A percentile compares a stretch with the other conserved stretches of the same genome.
These are phyloP conservation scores for Lyophyllum decastes DNA, from an alignment of 768 basidiomycete genomes.

Conservation along the genomic window DNA sequence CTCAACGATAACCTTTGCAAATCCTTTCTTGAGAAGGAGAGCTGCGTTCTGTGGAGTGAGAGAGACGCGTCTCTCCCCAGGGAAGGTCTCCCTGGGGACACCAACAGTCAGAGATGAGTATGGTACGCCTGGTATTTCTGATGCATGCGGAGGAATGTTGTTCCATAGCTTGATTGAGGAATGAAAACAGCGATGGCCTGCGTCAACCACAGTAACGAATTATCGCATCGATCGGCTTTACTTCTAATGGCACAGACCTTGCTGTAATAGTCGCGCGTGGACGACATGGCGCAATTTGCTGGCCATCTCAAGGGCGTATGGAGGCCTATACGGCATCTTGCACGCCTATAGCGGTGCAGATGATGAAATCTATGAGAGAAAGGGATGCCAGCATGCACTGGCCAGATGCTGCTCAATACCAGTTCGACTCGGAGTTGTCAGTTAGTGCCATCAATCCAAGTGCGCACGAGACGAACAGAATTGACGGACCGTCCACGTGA, in stretches of 20 bases:
- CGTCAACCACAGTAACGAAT: not conserved
- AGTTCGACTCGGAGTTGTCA: not conserved
- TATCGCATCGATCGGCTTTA: conserved; percentile 2
- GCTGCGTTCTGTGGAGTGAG: conserved; percentile 80
- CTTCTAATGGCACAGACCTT: conserved; percentile 17
- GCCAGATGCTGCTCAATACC: not conserved
- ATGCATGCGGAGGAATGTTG: conserved; percentile 27
- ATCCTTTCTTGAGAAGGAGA: conserved; percentile 81
- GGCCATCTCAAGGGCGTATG: conserved; percentile 26
- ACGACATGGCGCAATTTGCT: conserved; percentile 23
- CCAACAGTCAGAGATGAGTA: conserved; percentile 78
- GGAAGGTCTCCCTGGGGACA: conserved; percentile 75
- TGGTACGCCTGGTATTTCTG: conserved; percentile 42
- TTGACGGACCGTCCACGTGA: conserved; percentile 8
- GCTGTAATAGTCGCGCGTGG: conserved; percentile 6
- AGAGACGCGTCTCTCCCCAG: conserved; percentile 78
- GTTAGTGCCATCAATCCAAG: too few species aligned
- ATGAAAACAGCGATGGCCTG: conserved; percentile 36
- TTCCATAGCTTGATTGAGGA: conserved; percentile 26
- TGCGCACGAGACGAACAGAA: not conserved
- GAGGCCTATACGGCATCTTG: conserved; percentile 34
- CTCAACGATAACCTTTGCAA: conserved; percentile 72
- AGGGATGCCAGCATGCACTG: conserved; percentile 8
- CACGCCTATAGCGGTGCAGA: conserved; percentile 11
- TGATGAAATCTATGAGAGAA: not conserved